Base-by-base conservation (phyloP, 352 stramenopile species). In the Phytopythium cucurbitacearum region DNA sequence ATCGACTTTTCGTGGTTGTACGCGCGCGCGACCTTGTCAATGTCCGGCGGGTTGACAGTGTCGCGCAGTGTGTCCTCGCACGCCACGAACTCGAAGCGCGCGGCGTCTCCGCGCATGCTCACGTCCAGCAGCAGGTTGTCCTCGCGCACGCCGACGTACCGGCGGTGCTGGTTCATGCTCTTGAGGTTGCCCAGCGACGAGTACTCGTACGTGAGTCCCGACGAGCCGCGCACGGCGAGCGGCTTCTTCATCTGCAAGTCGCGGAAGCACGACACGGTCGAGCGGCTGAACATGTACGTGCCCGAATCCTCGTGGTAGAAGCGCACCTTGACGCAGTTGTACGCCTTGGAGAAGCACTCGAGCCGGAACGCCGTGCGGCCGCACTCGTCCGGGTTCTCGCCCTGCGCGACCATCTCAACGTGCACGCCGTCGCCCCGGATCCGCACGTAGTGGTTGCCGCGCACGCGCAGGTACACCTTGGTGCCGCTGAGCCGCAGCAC, bases 101-200 rank as follows among this genome's bases (percentile, higher is more conserved):
- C 65, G 6, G 85, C 85, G 44, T 91, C 80, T n/a, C 83, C 84
- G 13, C 85, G 79, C 78, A 93, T 93, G 57, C 82, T 93, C 63
- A 95, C 82, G 46, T 95, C 85, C 28, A 93, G 53, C 21, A 95
- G 57, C 35, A 92, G 59, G 32, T 70, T 65, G 52, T 95, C 82
- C 34, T 89, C 67, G 3, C 83, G 79, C 40, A 80, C 69, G 33
- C 82, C 85, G 16, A 95, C 78, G 57, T 93, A 95, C 40, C 85
- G 75, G 41, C 85, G 80, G 51, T 95, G 85, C 65, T 95, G 85
- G 67, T 92, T 94, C 84, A 94, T 92, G 64, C 84, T 94, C 58
- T 89, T 83, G 35, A 94, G 68, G 53, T 91, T 78, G 13, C 84
- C 84, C 1, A 87, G 68, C 3, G 81, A 85, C 32, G 81, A 92